Conservation (phyloP, 2,329 filamentous ascomycete genomes). For the Tolypocladium tropicale region DNA sequence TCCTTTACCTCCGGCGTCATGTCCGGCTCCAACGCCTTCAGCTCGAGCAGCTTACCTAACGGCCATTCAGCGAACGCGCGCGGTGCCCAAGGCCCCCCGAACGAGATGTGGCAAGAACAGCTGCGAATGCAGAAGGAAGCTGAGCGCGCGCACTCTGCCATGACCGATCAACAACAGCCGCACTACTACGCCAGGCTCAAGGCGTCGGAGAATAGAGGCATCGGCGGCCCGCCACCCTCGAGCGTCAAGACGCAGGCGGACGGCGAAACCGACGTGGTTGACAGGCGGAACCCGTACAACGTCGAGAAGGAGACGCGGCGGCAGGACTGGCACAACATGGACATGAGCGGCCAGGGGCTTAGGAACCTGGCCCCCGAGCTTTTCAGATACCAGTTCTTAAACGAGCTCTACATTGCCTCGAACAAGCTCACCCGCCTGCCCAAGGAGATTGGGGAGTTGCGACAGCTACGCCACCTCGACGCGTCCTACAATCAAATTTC, state of each 20-base stretch:
- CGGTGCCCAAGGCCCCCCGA: slow-evolving; percentile 40
- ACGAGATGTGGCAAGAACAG: slow-evolving; percentile 81
- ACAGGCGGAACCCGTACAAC: slow-evolving; percentile 52
- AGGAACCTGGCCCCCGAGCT: slow-evolving; percentile 69
- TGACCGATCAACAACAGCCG: slow-evolving; percentile 53
- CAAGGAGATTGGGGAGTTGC: slow-evolving; percentile 68
- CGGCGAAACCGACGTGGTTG: slow-evolving; percentile 43
- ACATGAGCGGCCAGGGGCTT: slow-evolving; percentile 92
- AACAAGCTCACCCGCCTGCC: slow-evolving; percentile 83
- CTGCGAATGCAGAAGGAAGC: slow-evolving; percentile 70
- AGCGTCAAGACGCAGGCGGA: slow-evolving; percentile 36
- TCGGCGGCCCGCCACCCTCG: slow-evolving; percentile 42
- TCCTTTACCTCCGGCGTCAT: slow-evolving; percentile 34
- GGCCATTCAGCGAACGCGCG: slow-evolving; percentile 40
- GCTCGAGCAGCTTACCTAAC: slow-evolving; percentile 43
- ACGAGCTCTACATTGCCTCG: slow-evolving; percentile 85
- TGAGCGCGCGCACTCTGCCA: slow-evolving; percentile 61
- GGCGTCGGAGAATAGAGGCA: slow-evolving; percentile 59
- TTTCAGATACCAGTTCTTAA: slow-evolving; percentile 82
- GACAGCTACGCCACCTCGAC: slow-evolving; percentile 74
- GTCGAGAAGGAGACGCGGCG: slow-evolving; percentile 55
- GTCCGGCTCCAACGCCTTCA: slow-evolving; percentile 53
- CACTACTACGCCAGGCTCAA: slow-evolving; percentile 65
- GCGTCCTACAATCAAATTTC: slow-evolving; percentile 79
- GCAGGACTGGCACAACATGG: slow-evolving; percentile 86